Evolutionary conservation across 495 filamentous ascomycete species (phyloP), one percentile per base, ranked within the genome.

Genomic region (Talaromyces stipitatus): DNA sequence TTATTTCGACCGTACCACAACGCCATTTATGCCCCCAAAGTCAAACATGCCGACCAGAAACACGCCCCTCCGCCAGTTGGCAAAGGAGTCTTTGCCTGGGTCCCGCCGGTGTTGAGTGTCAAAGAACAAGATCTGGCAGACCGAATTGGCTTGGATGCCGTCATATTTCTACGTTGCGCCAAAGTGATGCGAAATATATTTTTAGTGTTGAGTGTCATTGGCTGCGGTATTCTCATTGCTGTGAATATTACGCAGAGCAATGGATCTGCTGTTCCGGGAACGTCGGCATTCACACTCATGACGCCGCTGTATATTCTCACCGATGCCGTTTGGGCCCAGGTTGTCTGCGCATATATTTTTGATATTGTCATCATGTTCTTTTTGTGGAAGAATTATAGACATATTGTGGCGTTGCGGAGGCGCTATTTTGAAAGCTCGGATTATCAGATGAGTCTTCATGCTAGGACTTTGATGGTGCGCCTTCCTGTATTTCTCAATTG

Each of bases 121-220:
- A 84, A 85, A 38, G 94, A 98, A 70, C 63, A 81, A 57, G 78
- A 89, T 16, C 65, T 97, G 56, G 78, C 96, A 26, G 80, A 85
- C 5, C 83, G 87, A 60, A 78, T 95, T 28, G 94, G 94, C 18
- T 76, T 98, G 73, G 94, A 98, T 74, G 94, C 92, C 48, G 84
- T 85, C 2, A 76, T 98, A 46, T 97, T 98, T 67, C 70, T 98
- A 60, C 83, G 95, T 18, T 90, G 97, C 66, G 85, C 85, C 48
- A 78, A 82, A 51, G 96, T 98, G 92, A 92, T 89, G 66, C 86
- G 94, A 50, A 91, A 95, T 63, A 86, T 98, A 29, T 94, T 97
- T 63, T 72, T 88, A 52, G 64, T 81, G 29, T 71, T 96, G 62
- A 80, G 84, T 50, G 64, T 95, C 20, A 68, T 96, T 27, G 91